Evolutionary conservation across 2,329 filamentous ascomycete species (phyloP).

Genomic region (Talaromyces rugulosus): DNA sequence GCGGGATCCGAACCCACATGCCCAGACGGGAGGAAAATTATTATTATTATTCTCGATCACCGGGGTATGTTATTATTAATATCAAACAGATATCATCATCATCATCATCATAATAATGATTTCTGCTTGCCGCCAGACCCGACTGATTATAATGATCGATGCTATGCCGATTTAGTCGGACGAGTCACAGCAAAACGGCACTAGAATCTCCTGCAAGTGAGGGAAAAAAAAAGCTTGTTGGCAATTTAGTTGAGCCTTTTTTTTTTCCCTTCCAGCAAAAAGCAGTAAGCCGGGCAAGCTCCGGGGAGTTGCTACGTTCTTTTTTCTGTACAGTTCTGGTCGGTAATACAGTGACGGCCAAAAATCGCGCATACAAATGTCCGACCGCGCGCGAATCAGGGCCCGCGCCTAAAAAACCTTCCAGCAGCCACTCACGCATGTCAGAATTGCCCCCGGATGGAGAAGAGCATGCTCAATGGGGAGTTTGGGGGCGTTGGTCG

Average conservation of each 20-base stretch:
- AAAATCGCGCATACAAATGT: slow-evolving; percentile 15
- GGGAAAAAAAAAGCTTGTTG: background rate
- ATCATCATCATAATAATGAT: too few species aligned
- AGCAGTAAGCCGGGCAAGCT: background rate
- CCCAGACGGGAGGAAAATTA: background rate
- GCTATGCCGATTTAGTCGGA: background rate
- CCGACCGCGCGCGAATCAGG: slow-evolving; percentile 9
- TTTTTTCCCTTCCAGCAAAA: background rate
- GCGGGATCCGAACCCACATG: background rate
- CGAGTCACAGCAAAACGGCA: background rate
- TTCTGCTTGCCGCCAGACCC: background rate
- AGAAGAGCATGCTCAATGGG: background rate
- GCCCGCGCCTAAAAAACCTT: slow-evolving; percentile 3
- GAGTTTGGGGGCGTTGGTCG: background rate
- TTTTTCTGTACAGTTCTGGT: background rate
- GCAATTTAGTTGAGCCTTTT: background rate
- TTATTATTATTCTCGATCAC: background rate
- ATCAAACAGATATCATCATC: too few species aligned
- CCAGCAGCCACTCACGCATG: slow-evolving; percentile 1
- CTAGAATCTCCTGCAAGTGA: background rate
- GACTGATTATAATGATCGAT: background rate
- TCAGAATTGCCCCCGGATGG: background rate
- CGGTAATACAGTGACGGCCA: background rate
- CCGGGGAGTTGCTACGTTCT: background rate
- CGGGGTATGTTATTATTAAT: background rate